phyloP scores from a whole-genome alignment of 192 early-diverging fungal genomes.

The Backusella luteola region DNA sequence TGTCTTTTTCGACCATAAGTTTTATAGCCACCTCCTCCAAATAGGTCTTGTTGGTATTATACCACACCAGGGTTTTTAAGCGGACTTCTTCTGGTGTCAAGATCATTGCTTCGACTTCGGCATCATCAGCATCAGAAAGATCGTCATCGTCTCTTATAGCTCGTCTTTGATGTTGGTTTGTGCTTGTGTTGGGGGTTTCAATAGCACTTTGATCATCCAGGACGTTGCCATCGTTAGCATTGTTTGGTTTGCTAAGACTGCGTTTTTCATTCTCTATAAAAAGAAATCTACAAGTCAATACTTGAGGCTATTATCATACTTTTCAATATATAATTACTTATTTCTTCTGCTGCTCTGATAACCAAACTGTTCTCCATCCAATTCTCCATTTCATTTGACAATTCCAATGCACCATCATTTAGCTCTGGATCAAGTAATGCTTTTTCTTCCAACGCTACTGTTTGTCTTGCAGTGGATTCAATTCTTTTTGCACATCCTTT shows the following conservation, averaged over 20 bases:
- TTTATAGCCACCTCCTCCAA: constrained; percentile 60
- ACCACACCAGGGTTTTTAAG: constrained; percentile 84
- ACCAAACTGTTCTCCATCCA: constrained; percentile 33
- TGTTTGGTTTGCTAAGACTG: neutral
- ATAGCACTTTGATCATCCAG: neutral
- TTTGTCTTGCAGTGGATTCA: neutral
- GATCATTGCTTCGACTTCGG: constrained; percentile 67
- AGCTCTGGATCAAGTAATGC: constrained; percentile 27
- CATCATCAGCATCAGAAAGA: constrained; percentile 69
- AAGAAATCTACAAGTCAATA: neutral
- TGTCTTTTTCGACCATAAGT: constrained; percentile 67
- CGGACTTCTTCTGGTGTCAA: constrained; percentile 80
- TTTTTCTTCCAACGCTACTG: neutral
- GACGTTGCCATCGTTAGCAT: neutral
- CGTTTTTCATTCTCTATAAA: constrained; percentile 22
- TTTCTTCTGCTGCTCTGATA: constrained; percentile 28
- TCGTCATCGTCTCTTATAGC: constrained; percentile 10
- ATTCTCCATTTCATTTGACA: constrained; percentile 36
- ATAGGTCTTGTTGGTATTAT: constrained; percentile 83
- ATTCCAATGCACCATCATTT: constrained; percentile 48
- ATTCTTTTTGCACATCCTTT: neutral
- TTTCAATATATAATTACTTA: constrained; percentile 6
- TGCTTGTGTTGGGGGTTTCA: constrained; percentile 11
- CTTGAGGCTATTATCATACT: no score
- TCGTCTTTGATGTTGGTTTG: constrained; percentile 24